Base-by-base conservation (phyloP, 73 alveolate species). In the Breviolum minutum region DNA sequence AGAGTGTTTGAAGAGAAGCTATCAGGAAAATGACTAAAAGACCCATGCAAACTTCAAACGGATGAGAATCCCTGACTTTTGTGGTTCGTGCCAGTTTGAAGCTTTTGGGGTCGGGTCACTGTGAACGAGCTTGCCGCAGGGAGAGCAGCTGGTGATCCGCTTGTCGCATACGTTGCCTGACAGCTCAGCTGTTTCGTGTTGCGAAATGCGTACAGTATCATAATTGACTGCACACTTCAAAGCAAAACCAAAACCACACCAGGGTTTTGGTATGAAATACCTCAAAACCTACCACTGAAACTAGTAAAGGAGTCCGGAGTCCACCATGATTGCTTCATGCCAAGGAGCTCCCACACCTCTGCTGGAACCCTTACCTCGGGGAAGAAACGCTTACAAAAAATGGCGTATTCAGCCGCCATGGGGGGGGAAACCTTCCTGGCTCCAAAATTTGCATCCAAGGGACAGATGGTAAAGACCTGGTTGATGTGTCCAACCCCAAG, bases 291-390 rank as follows among this genome's bases (percentile, higher is more conserved):
- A n/a, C n/a, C n/a, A n/a, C n/a, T n/a, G n/a, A n/a, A n/a, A n/a
- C n/a, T n/a, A n/a, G n/a, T n/a, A n/a, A n/a, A n/a, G n/a, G n/a
- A n/a, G n/a, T n/a, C n/a, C n/a, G n/a, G n/a, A n/a, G n/a, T n/a
- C n/a, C n/a, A n/a, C n/a, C n/a, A n/a, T n/a, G n/a, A n/a, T n/a
- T n/a, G n/a, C n/a, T 17, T 70, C 80, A 8, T 17, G 17, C 13
- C 88, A 12, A 80, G 88, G 69, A 16, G 68, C 88, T 80, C 68
- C 88, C 88, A 80, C 64, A 80, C 88, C 54, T 80, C 88, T 48
- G 88, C 88, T 32, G 88, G 88, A 80, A 29, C 54, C 0, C 68
- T 40, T 62, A 16, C 62, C 29, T 20, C 29, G 77, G n/a, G n/a
- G n/a, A n/a, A n/a, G n/a, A n/a, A n/a, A n/a, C n/a, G n/a, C n/a